Base-by-base conservation (phyloP, 2,329 filamentous ascomycete species). In the Cordyceps fumosorosea region DNA sequence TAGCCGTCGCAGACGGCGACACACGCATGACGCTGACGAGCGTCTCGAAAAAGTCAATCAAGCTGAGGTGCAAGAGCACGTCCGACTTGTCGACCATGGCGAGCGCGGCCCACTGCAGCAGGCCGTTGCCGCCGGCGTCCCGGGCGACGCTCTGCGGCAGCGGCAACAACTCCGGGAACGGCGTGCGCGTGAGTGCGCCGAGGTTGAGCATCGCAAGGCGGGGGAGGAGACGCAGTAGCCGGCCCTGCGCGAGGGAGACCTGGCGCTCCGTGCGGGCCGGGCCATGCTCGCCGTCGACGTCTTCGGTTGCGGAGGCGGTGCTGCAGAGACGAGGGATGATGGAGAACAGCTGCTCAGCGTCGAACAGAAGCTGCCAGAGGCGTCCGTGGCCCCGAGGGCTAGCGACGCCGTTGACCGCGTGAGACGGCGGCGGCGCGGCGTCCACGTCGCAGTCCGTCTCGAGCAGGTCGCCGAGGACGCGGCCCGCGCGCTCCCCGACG, bases 341-440 rank as follows among this genome's bases (percentile, higher is more conserved):
- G 4, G 70, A 66, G 65, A 84, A 80, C 26, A 78, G 70, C 14
- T 77, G 71, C 1, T 69, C 71, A 52, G 81, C 76, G 26, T 75
- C 72, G 52, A 86, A 78, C 5, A 87, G 69, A 3, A 82, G 73
- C 12, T 75, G 71, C 84, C 84, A 87, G 53, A 87, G 71, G 0
- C 76, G 71, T 2, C 78, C 82, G 60, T 83, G 78, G 0, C 84
- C 84, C 34, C 5, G 29, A 4, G 0, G 77, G 76, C 0, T n/a
- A n/a, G n/a, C n/a, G n/a, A n/a, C n/a, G n/a, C 74, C 74, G 40
- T 59, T 62, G n/a, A 63, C 67, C 4, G 20, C 24, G 8, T 24
- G 18, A 5, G 16, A 45, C 67, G 69, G 29, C 67, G 65, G 24
- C 69, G 54, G 52, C 70, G 18, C 52, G 52, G 1, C 11, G 3